A percentile compares a stretch with the other conserved stretches of the same genome.
These are phyloP conservation scores for Chytriomyces sp. DNA, from an alignment of 192 early-diverging fungal genomes.

Conservation along the genomic window DNA sequence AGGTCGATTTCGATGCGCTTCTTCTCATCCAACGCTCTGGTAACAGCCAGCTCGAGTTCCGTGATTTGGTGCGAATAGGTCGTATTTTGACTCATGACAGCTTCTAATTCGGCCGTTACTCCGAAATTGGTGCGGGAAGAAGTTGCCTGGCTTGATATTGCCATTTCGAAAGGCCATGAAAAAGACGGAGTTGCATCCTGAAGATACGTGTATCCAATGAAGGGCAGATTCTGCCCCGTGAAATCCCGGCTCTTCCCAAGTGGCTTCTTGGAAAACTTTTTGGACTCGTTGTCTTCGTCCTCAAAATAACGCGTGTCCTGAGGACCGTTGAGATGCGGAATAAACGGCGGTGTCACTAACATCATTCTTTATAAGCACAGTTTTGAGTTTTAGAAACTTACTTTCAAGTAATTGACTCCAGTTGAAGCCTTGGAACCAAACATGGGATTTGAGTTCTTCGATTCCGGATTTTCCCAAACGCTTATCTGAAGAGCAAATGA, in stretches of 20 bases:
- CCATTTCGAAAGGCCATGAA: constrained; percentile 25
- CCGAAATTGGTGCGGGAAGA: not conserved
- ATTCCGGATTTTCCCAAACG: constrained; percentile 64
- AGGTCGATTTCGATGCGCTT: constrained; percentile 22
- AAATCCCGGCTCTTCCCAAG: constrained; percentile 56
- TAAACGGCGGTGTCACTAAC: constrained; percentile 70
- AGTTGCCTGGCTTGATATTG: not conserved
- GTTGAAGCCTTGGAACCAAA: constrained; percentile 52
- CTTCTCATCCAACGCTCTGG: constrained; percentile 21
- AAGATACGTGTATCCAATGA: constrained; percentile 82
- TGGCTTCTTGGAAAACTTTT: constrained; percentile 44
- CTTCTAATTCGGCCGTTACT: not conserved
- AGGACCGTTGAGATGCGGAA: constrained; percentile 81
- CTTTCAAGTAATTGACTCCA: constrained; percentile 32
- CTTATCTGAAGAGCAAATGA: constrained; percentile 71
- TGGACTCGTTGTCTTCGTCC: constrained; percentile 70
- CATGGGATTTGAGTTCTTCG: constrained; percentile 46
- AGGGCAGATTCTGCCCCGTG: constrained; percentile 78
- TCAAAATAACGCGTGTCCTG: constrained; percentile 91
- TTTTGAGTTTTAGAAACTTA: not conserved
- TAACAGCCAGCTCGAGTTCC: too few species aligned
- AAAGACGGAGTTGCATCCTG: constrained; percentile 41
- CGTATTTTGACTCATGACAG: too few species aligned
- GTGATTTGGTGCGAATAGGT: too few species aligned
- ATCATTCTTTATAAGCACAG: not conserved